These are phyloP conservation scores for Zygotorulaspora florentina DNA, from an alignment of 805 yeast genomes.

Conservation along the genomic window DNA sequence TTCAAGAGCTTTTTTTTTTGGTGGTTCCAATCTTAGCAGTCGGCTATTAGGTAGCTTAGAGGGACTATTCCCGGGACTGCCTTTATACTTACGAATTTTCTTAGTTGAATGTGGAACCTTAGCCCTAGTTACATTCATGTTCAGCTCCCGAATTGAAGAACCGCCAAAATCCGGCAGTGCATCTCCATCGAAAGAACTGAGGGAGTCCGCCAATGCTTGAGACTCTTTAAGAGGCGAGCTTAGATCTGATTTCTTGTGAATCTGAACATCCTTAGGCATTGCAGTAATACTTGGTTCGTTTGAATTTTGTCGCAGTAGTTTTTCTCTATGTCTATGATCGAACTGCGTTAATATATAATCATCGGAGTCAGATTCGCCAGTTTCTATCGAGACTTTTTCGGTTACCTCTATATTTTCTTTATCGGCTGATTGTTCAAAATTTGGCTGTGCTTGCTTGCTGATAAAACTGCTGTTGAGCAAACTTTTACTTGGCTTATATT, in stretches of 20 bases:
- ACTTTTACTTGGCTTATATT: background rate
- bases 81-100: background rate
- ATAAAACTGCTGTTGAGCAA: background rate
- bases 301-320: constrained; percentile 2
- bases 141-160: constrained; percentile 1
- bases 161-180: background rate
- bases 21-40: constrained; percentile 1
- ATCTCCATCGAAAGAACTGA: constrained; percentile 1
- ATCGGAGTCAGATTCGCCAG: constrained; percentile 17
- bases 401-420: constrained; percentile 1
- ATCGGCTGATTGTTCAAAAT: background rate
- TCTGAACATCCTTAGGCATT: background rate
- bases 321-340: constrained; percentile 12
- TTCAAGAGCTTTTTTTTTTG: background rate
- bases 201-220: constrained; percentile 8
- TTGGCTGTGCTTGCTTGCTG: background rate
- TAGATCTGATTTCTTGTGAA: constrained; percentile 6
- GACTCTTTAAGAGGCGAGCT: constrained; percentile 15
- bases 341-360: constrained; percentile 26
- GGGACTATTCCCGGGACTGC: background rate
- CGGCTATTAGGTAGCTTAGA: background rate
- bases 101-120: background rate
- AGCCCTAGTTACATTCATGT: background rate
- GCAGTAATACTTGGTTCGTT: background rate
- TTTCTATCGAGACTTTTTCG: background rate